Evolutionary conservation across 176 grass and related monocot species (phyloP).

Genomic region (Lolium rigidum): DNA sequence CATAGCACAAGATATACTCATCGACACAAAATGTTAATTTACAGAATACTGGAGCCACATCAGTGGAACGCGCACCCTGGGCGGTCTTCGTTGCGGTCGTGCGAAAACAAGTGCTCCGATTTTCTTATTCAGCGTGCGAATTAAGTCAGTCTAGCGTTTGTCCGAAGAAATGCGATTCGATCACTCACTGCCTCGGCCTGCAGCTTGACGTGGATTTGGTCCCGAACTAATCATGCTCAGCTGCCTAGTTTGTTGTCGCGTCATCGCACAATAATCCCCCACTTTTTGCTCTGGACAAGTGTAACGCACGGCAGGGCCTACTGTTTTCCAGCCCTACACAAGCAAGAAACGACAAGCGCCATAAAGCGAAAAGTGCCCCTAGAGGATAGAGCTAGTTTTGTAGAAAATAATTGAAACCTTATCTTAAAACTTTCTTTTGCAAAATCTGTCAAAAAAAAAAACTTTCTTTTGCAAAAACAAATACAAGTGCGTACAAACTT

Average conservation of each 20-base stretch:
- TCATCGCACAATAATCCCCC: slow-evolving; percentile 22
- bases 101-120: neutral
- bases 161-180: neutral
- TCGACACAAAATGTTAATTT: no score
- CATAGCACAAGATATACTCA: no score
- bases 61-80: neutral
- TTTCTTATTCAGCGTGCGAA: neutral
- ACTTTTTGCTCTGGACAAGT: neutral
- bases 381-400: no score
- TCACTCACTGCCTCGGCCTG: neutral
- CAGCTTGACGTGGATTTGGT: neutral
- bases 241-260: neutral
- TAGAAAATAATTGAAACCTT: no score
- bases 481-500: no score
- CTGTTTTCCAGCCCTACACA: neutral
- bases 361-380: no score
- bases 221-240: neutral
- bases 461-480: no score
- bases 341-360: neutral
- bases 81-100: neutral
- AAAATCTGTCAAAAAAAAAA: no score
- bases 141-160: neutral
- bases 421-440: no score
- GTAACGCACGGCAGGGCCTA: neutral
- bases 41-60: no score